These are phyloP conservation scores for Erythrobasidium hasegawianum DNA, from an alignment of 1,284 basidiomycete genomes.

Conservation along the genomic window DNA sequence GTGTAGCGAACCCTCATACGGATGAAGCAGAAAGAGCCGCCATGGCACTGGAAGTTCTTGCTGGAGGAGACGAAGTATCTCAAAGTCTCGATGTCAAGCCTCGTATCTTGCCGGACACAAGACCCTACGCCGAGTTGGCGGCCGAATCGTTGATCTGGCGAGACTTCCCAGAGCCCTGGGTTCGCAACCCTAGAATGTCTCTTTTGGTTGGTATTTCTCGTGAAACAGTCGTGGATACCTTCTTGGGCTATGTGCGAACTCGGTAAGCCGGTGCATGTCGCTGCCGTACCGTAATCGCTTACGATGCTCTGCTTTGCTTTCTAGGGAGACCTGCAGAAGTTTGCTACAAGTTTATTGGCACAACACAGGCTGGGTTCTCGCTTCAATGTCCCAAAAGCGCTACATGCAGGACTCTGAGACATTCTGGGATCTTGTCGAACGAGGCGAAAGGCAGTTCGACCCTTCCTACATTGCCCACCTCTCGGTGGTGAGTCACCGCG, in stretches of 20 bases:
- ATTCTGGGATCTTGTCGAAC: constrained; percentile 20
- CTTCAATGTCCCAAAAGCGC: neutral
- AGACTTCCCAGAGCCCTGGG: neutral
- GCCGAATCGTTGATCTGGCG: neutral
- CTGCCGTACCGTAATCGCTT: too few species aligned
- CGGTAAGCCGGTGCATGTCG: too few species aligned
- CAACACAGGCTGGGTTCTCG: neutral
- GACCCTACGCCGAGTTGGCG: neutral
- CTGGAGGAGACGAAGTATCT: constrained; percentile 25
- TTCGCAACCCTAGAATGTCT: neutral
- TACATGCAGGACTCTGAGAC: constrained; percentile 7
- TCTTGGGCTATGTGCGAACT: neutral
- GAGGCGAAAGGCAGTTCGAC: constrained; percentile 21
- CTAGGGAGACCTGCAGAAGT: neutral
- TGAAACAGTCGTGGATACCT: constrained; percentile 15
- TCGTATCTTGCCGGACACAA: neutral
- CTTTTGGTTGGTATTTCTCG: constrained; percentile 5
- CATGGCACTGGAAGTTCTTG: constrained; percentile 19
- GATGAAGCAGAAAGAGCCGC: constrained; percentile 31
- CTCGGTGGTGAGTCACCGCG: neutral
- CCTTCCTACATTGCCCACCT: constrained; percentile 16
- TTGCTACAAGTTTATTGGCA: neutral
- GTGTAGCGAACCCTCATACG: neutral
- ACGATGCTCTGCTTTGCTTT: too few species aligned
- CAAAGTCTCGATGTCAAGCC: neutral